Evolutionary conservation across 805 yeast species (phyloP).

Genomic region (Yarrowia divulgata): DNA sequence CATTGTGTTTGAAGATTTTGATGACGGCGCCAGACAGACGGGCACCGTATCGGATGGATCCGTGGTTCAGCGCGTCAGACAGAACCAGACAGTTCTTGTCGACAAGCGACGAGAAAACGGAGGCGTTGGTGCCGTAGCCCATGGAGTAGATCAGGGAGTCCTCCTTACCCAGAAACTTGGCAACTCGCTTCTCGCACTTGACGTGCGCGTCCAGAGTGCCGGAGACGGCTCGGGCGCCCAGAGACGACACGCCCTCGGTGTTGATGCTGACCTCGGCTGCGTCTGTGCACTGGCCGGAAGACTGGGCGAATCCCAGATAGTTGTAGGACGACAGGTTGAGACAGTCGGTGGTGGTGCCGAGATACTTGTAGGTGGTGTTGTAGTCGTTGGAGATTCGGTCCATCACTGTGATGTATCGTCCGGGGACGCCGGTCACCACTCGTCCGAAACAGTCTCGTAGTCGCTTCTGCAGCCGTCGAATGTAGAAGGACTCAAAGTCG

Average conservation of each 20-base stretch:
- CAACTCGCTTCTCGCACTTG: constrained; percentile 76
- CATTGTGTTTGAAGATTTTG: constrained; percentile 90
- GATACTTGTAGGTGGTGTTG: constrained; percentile 69
- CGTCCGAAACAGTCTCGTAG: constrained; percentile 94
- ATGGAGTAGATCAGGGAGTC: constrained; percentile 85
- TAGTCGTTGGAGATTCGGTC: constrained; percentile 76
- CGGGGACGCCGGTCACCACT: constrained; percentile 98
- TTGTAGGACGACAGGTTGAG: constrained; percentile 90
- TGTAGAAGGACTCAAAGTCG: constrained; percentile 91
- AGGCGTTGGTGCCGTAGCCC: constrained; percentile 97
- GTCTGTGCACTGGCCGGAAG: constrained; percentile 89
- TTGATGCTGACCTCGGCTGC: constrained; percentile 67
- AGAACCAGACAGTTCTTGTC: constrained; percentile 89
- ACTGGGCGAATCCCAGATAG: constrained; percentile 96
- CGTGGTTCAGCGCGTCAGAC: constrained; percentile 93
- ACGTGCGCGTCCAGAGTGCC: constrained; percentile 81
- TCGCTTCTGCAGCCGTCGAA: constrained; percentile 88
- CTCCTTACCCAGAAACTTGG: constrained; percentile 89
- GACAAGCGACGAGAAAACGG: constrained; percentile 79
- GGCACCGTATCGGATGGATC: constrained; percentile 94
- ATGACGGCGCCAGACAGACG: constrained; percentile 92
- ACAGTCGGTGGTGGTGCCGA: constrained; percentile 79
- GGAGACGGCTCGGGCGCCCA: constrained; percentile 75
- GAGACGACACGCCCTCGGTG: constrained; percentile 76
- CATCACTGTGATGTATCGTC: constrained; percentile 82